Evolutionary conservation across 2,329 filamentous ascomycete genomes (phyloP).

Genomic region (Talaromyces atroroseus): DNA sequence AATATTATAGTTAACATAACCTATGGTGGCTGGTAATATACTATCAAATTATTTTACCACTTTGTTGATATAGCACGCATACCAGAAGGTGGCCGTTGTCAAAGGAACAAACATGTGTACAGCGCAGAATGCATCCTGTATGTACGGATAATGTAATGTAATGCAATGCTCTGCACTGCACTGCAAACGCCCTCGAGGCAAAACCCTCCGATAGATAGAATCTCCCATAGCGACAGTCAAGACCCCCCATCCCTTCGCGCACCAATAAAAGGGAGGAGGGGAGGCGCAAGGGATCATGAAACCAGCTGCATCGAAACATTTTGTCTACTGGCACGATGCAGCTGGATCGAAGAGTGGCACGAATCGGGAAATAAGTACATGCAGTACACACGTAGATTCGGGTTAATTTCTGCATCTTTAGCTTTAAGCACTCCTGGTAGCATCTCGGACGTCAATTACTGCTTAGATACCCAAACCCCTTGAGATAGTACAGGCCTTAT

Average conservation of each 20-base stretch:
- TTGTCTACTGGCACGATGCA: conserved; percentile 6
- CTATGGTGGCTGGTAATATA: conserved; percentile 5
- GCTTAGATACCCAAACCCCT: neutral
- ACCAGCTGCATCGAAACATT: conserved; percentile 4
- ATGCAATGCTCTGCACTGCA: neutral
- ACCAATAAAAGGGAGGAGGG: neutral
- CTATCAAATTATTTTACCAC: neutral
- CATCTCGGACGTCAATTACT: neutral
- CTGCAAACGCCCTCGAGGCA: conserved; percentile 2
- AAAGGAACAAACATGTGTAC: conserved; percentile 6
- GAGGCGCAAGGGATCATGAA: neutral
- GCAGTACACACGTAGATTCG: neutral
- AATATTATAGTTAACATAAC: neutral
- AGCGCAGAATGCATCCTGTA: conserved; percentile 4
- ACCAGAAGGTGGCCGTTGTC: conserved; percentile 11
- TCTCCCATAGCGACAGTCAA: conserved; percentile 2
- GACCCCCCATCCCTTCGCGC: neutral
- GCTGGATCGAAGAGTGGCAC: neutral
- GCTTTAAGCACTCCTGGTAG: neutral
- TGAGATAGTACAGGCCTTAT: neutral
- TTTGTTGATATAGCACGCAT: conserved; percentile 2
- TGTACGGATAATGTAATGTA: conserved; percentile 1
- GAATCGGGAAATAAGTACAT: neutral
- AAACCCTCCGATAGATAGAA: neutral
- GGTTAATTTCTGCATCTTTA: neutral